Evolutionary conservation across 1,284 basidiomycete genomes (phyloP), one percentile per base, ranked within the genome.

Genomic region (Naganishia liquefaciens): DNA sequence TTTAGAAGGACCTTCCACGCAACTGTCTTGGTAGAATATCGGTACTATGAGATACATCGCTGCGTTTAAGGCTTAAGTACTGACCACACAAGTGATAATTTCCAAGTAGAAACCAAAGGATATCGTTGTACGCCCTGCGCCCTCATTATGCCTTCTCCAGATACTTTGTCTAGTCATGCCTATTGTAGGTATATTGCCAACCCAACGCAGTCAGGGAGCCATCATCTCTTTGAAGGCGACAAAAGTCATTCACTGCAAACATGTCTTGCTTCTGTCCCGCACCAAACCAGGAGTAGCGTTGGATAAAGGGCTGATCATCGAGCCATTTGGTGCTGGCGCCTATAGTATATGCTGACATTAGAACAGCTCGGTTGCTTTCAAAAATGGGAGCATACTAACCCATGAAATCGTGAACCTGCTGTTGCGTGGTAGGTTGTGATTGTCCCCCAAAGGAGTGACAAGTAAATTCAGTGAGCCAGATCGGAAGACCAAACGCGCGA

Each of bases 211-310:
- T 67, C 27, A 67, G 46, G 3, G 21, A 25, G 19, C 62, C 62
- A 37, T 60, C 55, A 17, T 67, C 61, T 21, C 50, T 25, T 28
- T 67, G 65, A 27, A 67, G 46, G 23, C 65, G 17, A 42, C 63
- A 63, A 27, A 52, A 60, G 2, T 33, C 37, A 49, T 54, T 63
- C 30, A 67, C 66, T 11, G 54, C 66, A 30, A 25, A 19, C 33
- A 64, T 52, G 15, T 54, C 46, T 5, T n/a, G 23, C 27, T 13
- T 27, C 7, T 37, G 40, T 5, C 62, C 66, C 9, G 62, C 62
- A 3, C 66, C 66, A 27, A 67, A 67, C 66, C 66, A 64, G 15
- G 66, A 55, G 39, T 67, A 67, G 33, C 66, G 49, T 11, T 63
- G 44, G 51, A 67, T 30, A 40, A 47, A 67, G n/a, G 43, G 23